Base-by-base conservation (phyloP, 1,284 basidiomycete genomes). In the Abortiporus biennis region DNA sequence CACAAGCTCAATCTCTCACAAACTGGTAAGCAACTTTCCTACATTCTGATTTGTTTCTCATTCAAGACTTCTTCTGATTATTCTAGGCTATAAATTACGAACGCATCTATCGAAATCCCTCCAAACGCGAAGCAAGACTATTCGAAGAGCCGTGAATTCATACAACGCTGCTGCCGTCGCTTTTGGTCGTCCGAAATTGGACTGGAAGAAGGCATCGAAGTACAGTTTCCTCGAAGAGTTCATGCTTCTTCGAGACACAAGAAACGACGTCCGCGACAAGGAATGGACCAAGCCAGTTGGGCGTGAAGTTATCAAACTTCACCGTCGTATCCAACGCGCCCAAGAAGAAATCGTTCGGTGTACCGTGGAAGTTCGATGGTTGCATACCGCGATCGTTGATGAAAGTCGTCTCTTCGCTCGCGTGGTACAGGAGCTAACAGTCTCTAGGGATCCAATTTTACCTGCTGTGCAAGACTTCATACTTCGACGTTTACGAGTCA, bases 211-310 rank as follows among this genome's bases (percentile, higher is more conserved):
- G n/a, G 54, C 66, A 3, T 46, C 54, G 0, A 45, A 60, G 2
- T 62, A 61, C 45, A 41, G 48, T 1, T 63, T 63, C 29, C 42
- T 66, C 1, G 55, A 52, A 1, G 58, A 67, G 30, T 64, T 67
- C 43, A 47, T 56, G 27, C 52, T 68, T 0, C 52, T 67, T 1
- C 48, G 51, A 6, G 52, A 58, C 13, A 52, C 54, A 1, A 47
- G 48, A 6, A 48, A 57, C 29, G 57, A 64, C 23, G 44, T 64
- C 4, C 43, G 25, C 1, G 37, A 54, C 0, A 43, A 49, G 9
- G 52, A 45, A 2, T 67, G 65, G 66, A 47, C 54, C 0, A 44
- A 48, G 1, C 53, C 57, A 0, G 47, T 46, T 0, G 43, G 52
- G 2, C 52, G 57, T 2, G 47, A 49, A n/a, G 44, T 54, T 0